Percentiles rank a stretch among this genome's conserved stretches.
Evolutionary conservation across 352 stramenopile species (phyloP).

Genomic region (Pythium pectinolyticum): DNA sequence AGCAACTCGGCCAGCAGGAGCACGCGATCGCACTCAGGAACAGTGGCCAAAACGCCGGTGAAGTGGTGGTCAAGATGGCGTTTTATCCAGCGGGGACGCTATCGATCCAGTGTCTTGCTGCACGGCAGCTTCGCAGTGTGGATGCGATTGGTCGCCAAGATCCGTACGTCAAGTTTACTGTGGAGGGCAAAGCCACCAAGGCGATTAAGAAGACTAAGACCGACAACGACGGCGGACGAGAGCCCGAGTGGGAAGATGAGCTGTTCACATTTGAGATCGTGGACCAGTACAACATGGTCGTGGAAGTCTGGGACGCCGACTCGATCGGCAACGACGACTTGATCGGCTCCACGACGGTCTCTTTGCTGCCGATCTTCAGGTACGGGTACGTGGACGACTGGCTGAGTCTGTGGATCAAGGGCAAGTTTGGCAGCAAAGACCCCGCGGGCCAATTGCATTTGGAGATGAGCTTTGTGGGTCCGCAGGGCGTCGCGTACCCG

Average conservation of each 20-base stretch:
- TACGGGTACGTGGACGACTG: constrained; percentile 88
- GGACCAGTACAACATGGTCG: constrained; percentile 89
- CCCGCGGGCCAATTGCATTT: constrained; percentile 86
- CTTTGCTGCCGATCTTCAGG: constrained; percentile 88
- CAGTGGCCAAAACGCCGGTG: constrained; percentile 61
- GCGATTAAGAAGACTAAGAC: constrained; percentile 83
- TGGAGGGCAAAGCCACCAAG: constrained; percentile 74
- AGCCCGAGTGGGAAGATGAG: constrained; percentile 86
- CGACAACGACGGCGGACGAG: constrained; percentile 79
- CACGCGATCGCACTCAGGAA: constrained; percentile 65
- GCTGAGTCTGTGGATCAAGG: constrained; percentile 86
- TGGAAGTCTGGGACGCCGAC: constrained; percentile 93
- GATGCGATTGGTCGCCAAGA: constrained; percentile 75
- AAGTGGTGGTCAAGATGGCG: constrained; percentile 74
- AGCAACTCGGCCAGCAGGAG: constrained; percentile 41
- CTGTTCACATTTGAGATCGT: constrained; percentile 89
- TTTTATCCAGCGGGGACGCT: constrained; percentile 84
- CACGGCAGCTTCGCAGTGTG: constrained; percentile 66
- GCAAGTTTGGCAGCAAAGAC: constrained; percentile 87
- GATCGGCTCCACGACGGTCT: constrained; percentile 83
- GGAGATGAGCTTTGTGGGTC: constrained; percentile 85
- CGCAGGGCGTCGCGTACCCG: constrained; percentile 82
- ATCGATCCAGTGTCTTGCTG: constrained; percentile 55
- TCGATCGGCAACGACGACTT: constrained; percentile 88
- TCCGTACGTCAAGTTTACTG: constrained; percentile 77